Base-by-base conservation (phyloP, 2,329 filamentous ascomycete genomes). In the Colletotrichum sp. region DNA sequence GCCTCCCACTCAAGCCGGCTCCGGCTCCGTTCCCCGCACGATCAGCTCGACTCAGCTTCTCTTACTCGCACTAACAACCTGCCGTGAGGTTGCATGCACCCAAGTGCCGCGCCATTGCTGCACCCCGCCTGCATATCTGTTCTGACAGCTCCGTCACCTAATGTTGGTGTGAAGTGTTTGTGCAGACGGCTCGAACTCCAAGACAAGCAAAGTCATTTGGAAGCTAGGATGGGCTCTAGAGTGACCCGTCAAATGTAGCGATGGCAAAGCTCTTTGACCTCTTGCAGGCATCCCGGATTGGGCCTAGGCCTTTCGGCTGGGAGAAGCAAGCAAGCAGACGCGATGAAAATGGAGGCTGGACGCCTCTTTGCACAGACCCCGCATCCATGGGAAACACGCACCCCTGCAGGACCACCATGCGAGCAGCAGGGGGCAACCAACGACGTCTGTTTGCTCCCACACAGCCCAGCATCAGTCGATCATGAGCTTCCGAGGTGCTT, bases 401-500 rank as follows among this genome's bases (percentile, higher is more conserved):
- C 69, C 73, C 73, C 73, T 72, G 73, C 73, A 68, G 64, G 55
- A 75, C 68, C 36, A 55, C 55, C 57, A 72, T 75, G 69, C 69
- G 32, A 68, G 73, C 55, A 64, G 63, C 69, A 73, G 69, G 73
- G 72, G 72, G 32, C 27, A 34, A 63, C 73, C 63, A 68, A 72
- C 69, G 44, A 68, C 69, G 39, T 68, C 69, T 32, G 39, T 61
- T 39, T 72, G 28, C 32, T 65, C 66, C 57, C 44, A 55, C 64
- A 39, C 57, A 55, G 57, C 39, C 36, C 44, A 44, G 32, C 63
- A 68, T 72, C 69, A 61, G 69, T 75, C 61, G 67, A 75, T 74
- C 75, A 77, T 77, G 75, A 77, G 75, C 72, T 77, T 75, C 75
- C 75, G 75, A 77, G 75, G 75, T 65, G 44, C 61, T 60, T 72